These are phyloP conservation scores for Sporothrix pseudoabietina DNA, from an alignment of 2,329 filamentous ascomycete species.

Conservation along the genomic window DNA sequence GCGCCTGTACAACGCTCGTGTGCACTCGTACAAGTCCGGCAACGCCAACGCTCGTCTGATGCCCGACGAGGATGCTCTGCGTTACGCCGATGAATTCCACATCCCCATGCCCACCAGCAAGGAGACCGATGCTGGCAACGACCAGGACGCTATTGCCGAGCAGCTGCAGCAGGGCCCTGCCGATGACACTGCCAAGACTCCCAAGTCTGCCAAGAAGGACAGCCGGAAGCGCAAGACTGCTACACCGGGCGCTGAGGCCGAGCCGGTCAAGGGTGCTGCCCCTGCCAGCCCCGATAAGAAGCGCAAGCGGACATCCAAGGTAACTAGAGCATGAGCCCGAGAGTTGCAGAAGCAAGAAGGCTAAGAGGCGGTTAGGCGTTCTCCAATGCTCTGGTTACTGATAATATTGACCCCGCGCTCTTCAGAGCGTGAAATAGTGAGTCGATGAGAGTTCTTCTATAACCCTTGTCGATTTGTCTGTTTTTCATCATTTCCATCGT, in stretches of 20 bases:
- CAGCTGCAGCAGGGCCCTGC: conserved; percentile 55
- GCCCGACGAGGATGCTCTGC: conserved; percentile 61
- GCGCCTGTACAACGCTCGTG: conserved; percentile 65
- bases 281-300: conserved; percentile 64
- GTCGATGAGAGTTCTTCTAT: conserved; percentile 39
- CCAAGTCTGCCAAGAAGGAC: conserved; percentile 55
- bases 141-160: conserved; percentile 61
- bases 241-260: conserved; percentile 50
- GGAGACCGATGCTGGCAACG: conserved; percentile 49
- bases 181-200: conserved; percentile 57
- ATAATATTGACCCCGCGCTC: conserved; percentile 41
- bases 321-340: conserved; percentile 58
- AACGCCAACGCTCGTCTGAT: conserved; percentile 62
- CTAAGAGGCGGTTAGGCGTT: conserved; percentile 45
- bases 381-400: conserved; percentile 37
- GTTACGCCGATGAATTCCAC: conserved; percentile 61
- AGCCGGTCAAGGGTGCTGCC: conserved; percentile 45
- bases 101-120: conserved; percentile 57
- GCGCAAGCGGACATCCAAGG: conserved; percentile 62
- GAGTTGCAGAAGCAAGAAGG: conserved; percentile 64
- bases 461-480: conserved; percentile 25
- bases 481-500: conserved; percentile 23
- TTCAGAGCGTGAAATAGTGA: conserved; percentile 37
- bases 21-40: conserved; percentile 65
- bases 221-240: conserved; percentile 60